Percentiles rank a stretch among this genome's conserved stretches.
phyloP scores from a whole-genome alignment of 2,329 filamentous ascomycete species.

The Hyphodiscus sp. region DNA sequence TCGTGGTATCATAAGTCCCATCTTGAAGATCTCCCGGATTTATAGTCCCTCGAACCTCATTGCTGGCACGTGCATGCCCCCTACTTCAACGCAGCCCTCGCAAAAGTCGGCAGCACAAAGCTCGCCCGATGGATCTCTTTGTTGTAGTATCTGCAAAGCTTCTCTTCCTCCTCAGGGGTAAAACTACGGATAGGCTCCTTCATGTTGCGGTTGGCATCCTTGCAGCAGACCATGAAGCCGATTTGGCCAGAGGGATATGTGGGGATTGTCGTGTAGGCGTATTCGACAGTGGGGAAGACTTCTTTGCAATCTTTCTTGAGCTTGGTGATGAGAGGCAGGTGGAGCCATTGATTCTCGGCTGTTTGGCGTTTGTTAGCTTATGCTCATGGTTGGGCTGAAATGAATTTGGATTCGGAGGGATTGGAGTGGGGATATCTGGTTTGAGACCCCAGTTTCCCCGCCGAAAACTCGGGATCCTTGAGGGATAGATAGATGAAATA shows the following conservation, averaged over 20 bases:
- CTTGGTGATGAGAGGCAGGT: constrained; percentile 86
- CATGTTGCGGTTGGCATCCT: constrained; percentile 79
- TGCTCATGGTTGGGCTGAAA: not conserved
- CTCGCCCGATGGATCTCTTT: constrained; percentile 90
- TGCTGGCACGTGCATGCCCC: not conserved
- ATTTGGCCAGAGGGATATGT: constrained; percentile 99
- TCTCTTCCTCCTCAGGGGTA: constrained; percentile 81
- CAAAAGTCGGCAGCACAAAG: constrained; percentile 91
- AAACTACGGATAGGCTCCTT: constrained; percentile 78
- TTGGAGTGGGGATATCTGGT: not conserved
- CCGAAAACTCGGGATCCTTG: not conserved
- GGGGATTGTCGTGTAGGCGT: constrained; percentile 98
- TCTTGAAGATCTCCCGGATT: not conserved
- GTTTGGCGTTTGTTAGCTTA: constrained; percentile 12
- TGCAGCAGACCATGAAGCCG: constrained; percentile 99
- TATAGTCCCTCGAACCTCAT: not conserved
- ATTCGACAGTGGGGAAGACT: constrained; percentile 96
- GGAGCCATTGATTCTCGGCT: constrained; percentile 99
- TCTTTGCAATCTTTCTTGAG: constrained; percentile 96
- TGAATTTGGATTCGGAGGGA: too few species aligned
- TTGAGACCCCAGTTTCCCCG: too few species aligned
- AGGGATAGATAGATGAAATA: not conserved
- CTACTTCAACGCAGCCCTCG: constrained; percentile 65
- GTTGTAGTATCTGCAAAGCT: constrained; percentile 96
- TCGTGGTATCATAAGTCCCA: constrained; percentile 15